phyloP scores from a whole-genome alignment of 805 yeast genomes.

The Hanseniaspora clermontiae region DNA sequence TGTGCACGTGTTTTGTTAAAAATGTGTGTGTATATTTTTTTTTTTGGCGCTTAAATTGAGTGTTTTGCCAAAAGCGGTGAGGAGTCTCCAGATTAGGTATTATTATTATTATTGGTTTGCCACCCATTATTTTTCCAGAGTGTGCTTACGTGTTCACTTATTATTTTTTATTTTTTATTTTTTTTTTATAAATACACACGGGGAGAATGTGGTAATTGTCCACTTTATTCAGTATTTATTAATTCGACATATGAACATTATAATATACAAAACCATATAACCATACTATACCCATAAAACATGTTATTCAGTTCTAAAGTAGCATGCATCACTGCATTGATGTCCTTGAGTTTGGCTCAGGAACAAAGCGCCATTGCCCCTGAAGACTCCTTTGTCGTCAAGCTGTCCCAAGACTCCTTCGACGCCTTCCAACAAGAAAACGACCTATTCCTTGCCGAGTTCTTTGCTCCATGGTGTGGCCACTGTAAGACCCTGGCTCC shows the following conservation, averaged over 20 bases:
- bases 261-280: too few species aligned
- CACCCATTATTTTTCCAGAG: neutral
- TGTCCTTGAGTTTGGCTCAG: constrained; percentile 16
- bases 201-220: too few species aligned
- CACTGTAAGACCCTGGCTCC: constrained; percentile 86
- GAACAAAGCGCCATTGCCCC: constrained; percentile 57
- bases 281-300: too few species aligned
- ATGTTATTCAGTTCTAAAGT: neutral
- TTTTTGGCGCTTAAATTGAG: too few species aligned
- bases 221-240: too few species aligned
- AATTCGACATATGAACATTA: too few species aligned
- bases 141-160: neutral
- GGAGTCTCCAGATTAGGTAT: too few species aligned
- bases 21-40: neutral
- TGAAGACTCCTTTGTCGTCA: constrained; percentile 76
- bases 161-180: neutral
- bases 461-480: constrained; percentile 97
- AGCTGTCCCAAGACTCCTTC: constrained; percentile 56
- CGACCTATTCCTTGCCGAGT: constrained; percentile 73
- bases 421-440: constrained; percentile 52
- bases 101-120: too few species aligned
- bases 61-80: too few species aligned
- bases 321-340: constrained; percentile 18
- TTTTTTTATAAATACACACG: neutral
- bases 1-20: too few species aligned